Base-by-base conservation (phyloP, 805 yeast species). In the Candida succiphila region DNA sequence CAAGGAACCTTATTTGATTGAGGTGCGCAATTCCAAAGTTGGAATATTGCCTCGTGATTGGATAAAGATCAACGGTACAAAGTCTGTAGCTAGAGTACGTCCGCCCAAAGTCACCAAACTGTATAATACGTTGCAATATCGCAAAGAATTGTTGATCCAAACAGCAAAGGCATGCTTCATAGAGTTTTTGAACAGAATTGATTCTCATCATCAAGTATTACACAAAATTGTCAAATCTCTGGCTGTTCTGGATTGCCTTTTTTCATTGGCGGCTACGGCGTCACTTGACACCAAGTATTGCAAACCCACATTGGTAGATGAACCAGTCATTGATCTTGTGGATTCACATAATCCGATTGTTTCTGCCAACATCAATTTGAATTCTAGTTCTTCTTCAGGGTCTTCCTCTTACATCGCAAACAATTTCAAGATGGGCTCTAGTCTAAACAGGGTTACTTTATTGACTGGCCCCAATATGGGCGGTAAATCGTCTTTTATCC, bases 391-490 rank as follows among this genome's bases (percentile, higher is more conserved):
- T 9, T 6, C 26, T 24, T 7, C 5, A 25, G n/a, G 17, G 5
- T 16, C 31, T 14, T 47, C 48, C 2, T 42, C 45, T 20, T 82
- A 75, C 48, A 83, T 87, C 10, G 66, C 92, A 2, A 87, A 86
- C 49, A 74, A 77, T 41, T 66, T 78, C 5, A 35, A 50, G 6
- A 69, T 87, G 60, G 44, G 61, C 5, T 48, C 57, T 6, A 48
- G 58, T n/a, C 51, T 60, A 4, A 64, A 72, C 12, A 63, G 85
- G 23, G 69, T 72, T 0, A 60, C 77, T 35, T 64, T 87, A 13
- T 71, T 87, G 17, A 83, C 94, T 0, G 95, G 94, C 0, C 92
- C 94, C 0, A 83, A 83, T 43, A 81, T 83, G 87, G 94, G 94
- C 8, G 94, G 94, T 4, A 84, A 84, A 50, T 78, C 87, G 6